Evolutionary conservation across 441 rosid species (phyloP).

Genomic region (Croton laevigatus): DNA sequence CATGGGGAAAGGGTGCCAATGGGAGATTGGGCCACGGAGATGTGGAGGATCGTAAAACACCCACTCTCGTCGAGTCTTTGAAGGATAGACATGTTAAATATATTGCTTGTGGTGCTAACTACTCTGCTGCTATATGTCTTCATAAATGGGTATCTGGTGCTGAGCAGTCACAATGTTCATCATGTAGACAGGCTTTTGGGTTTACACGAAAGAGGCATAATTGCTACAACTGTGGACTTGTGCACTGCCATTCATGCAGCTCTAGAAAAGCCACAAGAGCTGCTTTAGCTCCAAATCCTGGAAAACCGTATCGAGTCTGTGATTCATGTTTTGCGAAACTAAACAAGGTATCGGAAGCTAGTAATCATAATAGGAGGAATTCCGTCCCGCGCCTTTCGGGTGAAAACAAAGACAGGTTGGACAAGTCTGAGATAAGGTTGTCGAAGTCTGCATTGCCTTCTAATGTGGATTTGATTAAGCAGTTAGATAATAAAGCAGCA

Average conservation of each 20-base stretch:
- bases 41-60: slow-evolving; percentile 79
- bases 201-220: slow-evolving; percentile 93
- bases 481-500: slow-evolving; percentile 90
- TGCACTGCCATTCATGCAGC: slow-evolving; percentile 96
- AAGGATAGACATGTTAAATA: slow-evolving; percentile 87
- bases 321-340: slow-evolving; percentile 85
- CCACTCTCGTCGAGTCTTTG: slow-evolving; percentile 77
- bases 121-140: slow-evolving; percentile 82
- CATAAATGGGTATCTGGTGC: slow-evolving; percentile 97
- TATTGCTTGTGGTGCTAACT: slow-evolving; percentile 91
- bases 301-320: slow-evolving; percentile 86
- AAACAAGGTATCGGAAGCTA: slow-evolving; percentile 70
- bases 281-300: slow-evolving; percentile 86
- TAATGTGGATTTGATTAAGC: slow-evolving; percentile 91
- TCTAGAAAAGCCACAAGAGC: slow-evolving; percentile 87
- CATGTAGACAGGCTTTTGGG: slow-evolving; percentile 90
- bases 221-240: slow-evolving; percentile 95
- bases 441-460: slow-evolving; percentile 68
- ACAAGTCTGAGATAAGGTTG: slow-evolving; percentile 77
- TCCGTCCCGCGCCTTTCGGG: slow-evolving; percentile 85
- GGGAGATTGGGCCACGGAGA: slow-evolving; percentile 98
- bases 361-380: slow-evolving; percentile 53
- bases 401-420: slow-evolving; percentile 87
- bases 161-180: slow-evolving; percentile 91
- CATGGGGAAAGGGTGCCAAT: slow-evolving; percentile 99